Percentiles rank a stretch among this genome's conserved stretches.
Evolutionary conservation across 1,139 yeast species (phyloP).

Genomic region (Blastobotrys proliferans): DNA sequence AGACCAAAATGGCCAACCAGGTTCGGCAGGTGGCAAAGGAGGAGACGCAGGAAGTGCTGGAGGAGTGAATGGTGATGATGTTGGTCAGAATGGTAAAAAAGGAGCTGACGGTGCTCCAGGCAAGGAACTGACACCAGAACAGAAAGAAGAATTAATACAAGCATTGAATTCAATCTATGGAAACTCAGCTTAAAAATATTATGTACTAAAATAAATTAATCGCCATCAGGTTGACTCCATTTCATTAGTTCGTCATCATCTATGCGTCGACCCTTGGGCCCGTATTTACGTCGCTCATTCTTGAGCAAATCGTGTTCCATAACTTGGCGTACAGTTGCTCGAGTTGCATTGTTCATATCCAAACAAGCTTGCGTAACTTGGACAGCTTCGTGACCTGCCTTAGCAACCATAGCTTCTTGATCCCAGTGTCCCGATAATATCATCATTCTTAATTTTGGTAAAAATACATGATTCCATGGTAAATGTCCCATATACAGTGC

Average conservation of each 20-base stretch:
- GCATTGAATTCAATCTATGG: neutral
- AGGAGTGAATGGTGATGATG: no score
- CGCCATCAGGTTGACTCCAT: conserved; percentile 9
- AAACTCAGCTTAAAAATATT: neutral
- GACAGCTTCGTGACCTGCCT: conserved; percentile 38
- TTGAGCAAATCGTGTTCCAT: conserved; percentile 16
- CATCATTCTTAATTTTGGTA: conserved; percentile 70
- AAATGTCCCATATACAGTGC: conserved; percentile 69
- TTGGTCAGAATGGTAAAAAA: no score
- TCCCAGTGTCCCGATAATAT: conserved; percentile 67
- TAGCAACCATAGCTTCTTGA: conserved; percentile 36
- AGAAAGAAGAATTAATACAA: neutral
- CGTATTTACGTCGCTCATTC: conserved; percentile 9
- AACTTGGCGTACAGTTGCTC: conserved; percentile 48
- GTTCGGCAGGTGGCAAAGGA: no score
- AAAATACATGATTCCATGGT: conserved; percentile 80
- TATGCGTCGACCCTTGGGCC: conserved; percentile 3
- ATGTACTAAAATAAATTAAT: neutral
- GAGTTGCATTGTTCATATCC: conserved; percentile 45
- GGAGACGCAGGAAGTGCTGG: no score
- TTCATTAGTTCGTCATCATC: conserved; percentile 6
- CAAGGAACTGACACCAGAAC: no score
- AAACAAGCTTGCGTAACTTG: conserved; percentile 53
- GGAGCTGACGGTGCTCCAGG: no score
- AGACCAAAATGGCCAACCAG: no score